Percentiles rank a stretch among this genome's conserved stretches.
Evolutionary conservation across 139 green algal genomes (phyloP).

Genomic region (Asterochloris sp.): DNA sequence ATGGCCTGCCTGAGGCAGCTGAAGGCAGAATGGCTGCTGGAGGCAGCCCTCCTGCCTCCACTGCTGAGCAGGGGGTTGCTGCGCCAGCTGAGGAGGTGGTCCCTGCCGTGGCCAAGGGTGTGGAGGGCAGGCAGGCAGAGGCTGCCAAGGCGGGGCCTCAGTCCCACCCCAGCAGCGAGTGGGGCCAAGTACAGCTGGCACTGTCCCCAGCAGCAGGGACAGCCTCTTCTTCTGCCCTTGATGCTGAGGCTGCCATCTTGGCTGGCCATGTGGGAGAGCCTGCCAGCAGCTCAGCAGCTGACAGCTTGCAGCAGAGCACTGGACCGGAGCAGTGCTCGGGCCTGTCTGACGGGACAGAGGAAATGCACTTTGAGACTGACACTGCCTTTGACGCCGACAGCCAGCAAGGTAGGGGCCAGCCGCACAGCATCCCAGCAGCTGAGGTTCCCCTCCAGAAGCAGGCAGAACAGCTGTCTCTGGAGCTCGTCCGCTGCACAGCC

Average conservation of each 20-base stretch:
- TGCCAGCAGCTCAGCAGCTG: neutral
- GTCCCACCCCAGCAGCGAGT: neutral
- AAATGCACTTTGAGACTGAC: no score
- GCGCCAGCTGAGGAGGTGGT: neutral
- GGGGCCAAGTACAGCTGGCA: neutral
- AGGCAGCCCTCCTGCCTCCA: neutral
- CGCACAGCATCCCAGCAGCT: neutral
- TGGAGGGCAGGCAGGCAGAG: neutral
- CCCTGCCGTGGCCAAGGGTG: no score
- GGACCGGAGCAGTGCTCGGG: neutral
- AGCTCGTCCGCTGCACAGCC: slow-evolving; percentile 19
- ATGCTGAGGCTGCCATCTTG: no score
- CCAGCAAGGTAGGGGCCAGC: neutral
- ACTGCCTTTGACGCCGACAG: neutral
- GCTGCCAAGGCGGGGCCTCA: no score
- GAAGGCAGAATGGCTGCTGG: neutral
- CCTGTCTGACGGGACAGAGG: neutral
- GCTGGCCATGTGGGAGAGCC: neutral
- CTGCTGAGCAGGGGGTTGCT: neutral
- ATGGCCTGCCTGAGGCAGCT: neutral
- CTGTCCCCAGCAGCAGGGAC: no score
- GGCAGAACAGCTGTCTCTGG: slow-evolving; percentile 17
- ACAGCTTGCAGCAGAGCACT: neutral
- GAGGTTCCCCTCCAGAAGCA: neutral
- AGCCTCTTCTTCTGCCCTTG: no score